phyloP scores from a whole-genome alignment of 2,329 filamentous ascomycete species.

The Ophiocordyceps robertsii region DNA sequence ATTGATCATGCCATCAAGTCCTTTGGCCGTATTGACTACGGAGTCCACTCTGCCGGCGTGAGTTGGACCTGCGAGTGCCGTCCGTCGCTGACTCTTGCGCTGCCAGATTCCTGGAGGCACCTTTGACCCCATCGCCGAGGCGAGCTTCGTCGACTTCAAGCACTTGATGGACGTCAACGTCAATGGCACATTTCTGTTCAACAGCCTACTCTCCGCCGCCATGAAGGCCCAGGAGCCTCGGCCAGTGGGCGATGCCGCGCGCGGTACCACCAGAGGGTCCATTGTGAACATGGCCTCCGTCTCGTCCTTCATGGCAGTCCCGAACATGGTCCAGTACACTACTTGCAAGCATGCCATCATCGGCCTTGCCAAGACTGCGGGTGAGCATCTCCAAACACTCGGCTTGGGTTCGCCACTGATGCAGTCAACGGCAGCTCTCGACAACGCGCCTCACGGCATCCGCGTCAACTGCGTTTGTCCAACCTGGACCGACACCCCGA shows the following conservation, averaged over 20 bases:
- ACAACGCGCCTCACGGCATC: slow-evolving; percentile 4
- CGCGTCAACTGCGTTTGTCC: slow-evolving; percentile 11
- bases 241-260: neutral
- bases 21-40: slow-evolving; percentile 8
- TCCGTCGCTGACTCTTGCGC: neutral
- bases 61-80: neutral
- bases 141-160: slow-evolving; percentile 3
- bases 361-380: slow-evolving; percentile 6
- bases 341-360: slow-evolving; percentile 7
- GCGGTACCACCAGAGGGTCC: slow-evolving; percentile 4
- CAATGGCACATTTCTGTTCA: slow-evolving; percentile 5
- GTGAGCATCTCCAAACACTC: slow-evolving; percentile 1
- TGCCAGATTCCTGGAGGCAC: neutral
- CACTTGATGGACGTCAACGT: slow-evolving; percentile 5
- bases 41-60: slow-evolving; percentile 7
- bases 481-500: slow-evolving; percentile 7
- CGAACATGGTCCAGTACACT: slow-evolving; percentile 4
- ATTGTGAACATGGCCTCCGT: slow-evolving; percentile 7
- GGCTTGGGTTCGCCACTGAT: neutral
- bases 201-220: slow-evolving; percentile 1
- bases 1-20: slow-evolving; percentile 1
- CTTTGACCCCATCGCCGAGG: slow-evolving; percentile 3
- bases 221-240: slow-evolving; percentile 5
- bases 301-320: slow-evolving; percentile 6
- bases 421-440: slow-evolving; percentile 2